Percentiles rank a stretch among this genome's conserved stretches.
Evolutionary conservation across 768 basidiomycete genomes (phyloP).

Genomic region (Naematelia encephala): DNA sequence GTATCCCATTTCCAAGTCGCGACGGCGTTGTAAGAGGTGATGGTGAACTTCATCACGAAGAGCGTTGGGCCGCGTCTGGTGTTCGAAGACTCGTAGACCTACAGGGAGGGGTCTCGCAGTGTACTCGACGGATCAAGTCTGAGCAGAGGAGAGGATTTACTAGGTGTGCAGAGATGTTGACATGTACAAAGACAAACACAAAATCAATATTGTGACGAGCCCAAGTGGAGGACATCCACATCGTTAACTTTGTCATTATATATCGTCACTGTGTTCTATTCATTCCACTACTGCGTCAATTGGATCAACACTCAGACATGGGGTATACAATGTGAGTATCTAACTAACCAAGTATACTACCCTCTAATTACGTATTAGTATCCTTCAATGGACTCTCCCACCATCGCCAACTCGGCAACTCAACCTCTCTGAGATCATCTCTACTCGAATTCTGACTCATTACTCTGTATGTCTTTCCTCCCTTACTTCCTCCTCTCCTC

Average conservation of each 20-base stretch:
- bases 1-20: slow-evolving; percentile 51
- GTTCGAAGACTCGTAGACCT: not conserved
- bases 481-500: too few species aligned
- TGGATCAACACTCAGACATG: slow-evolving; percentile 6
- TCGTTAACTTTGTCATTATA: too few species aligned
- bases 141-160: too few species aligned
- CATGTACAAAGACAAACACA: not conserved
- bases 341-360: not conserved
- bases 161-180: not conserved
- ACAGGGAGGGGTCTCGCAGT: not conserved
- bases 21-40: slow-evolving; percentile 42
- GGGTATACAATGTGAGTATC: slow-evolving; percentile 24
- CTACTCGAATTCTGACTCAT: slow-evolving; percentile 33
- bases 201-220: not conserved
- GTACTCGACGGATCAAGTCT: too few species aligned
- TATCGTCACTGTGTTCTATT: not conserved
- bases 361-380: slow-evolving; percentile 17
- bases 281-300: not conserved
- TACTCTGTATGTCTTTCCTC: slow-evolving; percentile 35
- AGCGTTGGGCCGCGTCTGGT: not conserved
- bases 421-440: slow-evolving; percentile 29
- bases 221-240: not conserved
- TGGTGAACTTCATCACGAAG: slow-evolving; percentile 43
- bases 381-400: slow-evolving; percentile 34
- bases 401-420: slow-evolving; percentile 17